These are phyloP conservation scores for Aureoboletus auriporus DNA, from an alignment of 768 basidiomycete species.

Conservation along the genomic window DNA sequence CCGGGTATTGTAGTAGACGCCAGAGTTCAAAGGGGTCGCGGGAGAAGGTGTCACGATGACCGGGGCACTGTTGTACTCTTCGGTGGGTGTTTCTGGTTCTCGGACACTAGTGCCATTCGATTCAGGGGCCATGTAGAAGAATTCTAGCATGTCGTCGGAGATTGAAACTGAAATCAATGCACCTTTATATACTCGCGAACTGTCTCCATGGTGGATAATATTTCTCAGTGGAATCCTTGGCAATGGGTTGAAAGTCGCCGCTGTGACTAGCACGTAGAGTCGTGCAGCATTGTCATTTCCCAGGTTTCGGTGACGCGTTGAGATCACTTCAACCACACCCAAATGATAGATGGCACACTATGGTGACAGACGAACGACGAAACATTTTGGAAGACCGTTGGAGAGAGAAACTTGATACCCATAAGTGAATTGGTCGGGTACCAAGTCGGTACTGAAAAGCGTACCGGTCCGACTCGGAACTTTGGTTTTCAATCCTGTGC, in stretches of 20 bases:
- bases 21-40: conserved; percentile 9
- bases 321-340: conserved; percentile 4
- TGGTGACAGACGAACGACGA: conserved; percentile 21
- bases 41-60: conserved; percentile 8
- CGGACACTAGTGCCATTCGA: not conserved
- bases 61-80: not conserved
- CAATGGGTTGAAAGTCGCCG: conserved; percentile 10
- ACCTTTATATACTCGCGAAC: conserved; percentile 21
- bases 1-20: conserved; percentile 61
- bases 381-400: conserved; percentile 6
- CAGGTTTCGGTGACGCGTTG: conserved; percentile 4
- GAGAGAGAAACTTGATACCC: no score
- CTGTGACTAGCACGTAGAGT: conserved; percentile 19
- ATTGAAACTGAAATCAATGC: not conserved
- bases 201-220: conserved; percentile 8
- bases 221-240: conserved; percentile 3
- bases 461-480: no score
- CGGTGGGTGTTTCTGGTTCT: conserved; percentile 3
- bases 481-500: no score
- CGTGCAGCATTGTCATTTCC: conserved; percentile 5
- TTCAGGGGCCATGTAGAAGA: conserved; percentile 23
- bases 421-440: no score
- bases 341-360: conserved; percentile 1
- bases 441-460: no score
- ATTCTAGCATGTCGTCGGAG: conserved; percentile 22